Conservation (phyloP, 2,329 filamentous ascomycete genomes). For the Drechslerella dactyloides region DNA sequence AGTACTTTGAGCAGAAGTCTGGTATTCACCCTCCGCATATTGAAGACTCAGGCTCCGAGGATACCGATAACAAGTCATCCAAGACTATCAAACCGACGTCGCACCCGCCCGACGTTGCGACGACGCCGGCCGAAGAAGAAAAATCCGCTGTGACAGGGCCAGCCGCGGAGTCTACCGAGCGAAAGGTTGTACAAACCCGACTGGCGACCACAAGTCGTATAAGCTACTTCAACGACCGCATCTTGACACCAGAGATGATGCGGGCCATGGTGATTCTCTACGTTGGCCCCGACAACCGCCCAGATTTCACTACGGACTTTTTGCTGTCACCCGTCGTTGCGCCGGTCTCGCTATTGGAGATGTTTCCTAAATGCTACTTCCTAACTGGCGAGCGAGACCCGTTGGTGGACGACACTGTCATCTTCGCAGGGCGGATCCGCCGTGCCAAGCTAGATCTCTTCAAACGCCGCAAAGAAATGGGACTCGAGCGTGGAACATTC, state of each 20-base stretch:
- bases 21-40: conserved; percentile 76
- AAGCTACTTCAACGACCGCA: conserved; percentile 94
- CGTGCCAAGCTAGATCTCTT: conserved; percentile 71
- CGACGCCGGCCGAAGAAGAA: conserved; percentile 25
- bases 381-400: conserved; percentile 94
- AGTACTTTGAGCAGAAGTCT: conserved; percentile 77
- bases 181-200: conserved; percentile 70
- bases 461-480: conserved; percentile 61
- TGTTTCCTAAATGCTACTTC: conserved; percentile 94
- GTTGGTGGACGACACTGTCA: conserved; percentile 93
- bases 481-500: conserved; percentile 67
- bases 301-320: conserved; percentile 90
- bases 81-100: conserved; percentile 57
- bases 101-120: conserved; percentile 16
- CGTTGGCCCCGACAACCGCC: conserved; percentile 88
- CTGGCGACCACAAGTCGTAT: conserved; percentile 96
- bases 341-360: conserved; percentile 78
- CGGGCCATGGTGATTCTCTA: conserved; percentile 98
- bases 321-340: conserved; percentile 88
- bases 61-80: conserved; percentile 72
- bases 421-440: conserved; percentile 87
- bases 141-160: conserved; percentile 51
- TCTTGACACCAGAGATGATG: conserved; percentile 97
- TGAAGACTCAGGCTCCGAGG: conserved; percentile 61
- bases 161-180: conserved; percentile 51